These are phyloP conservation scores for Barnettozyma sp. DNA, from an alignment of 805 yeast genomes.

Conservation along the genomic window DNA sequence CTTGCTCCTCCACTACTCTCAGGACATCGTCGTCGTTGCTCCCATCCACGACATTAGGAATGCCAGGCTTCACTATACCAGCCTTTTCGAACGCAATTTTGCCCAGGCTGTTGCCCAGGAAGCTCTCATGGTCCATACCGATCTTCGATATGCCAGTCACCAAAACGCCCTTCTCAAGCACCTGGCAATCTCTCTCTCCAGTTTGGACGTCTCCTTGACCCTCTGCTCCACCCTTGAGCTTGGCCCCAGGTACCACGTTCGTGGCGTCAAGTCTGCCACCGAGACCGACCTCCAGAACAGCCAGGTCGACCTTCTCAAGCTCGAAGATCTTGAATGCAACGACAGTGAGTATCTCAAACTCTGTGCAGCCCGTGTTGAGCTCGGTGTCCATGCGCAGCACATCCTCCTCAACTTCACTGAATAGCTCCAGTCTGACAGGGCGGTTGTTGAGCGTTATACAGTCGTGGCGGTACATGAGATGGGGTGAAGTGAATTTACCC, in stretches of 20 bases:
- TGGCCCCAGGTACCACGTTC: constrained; percentile 43
- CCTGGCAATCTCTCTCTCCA: constrained; percentile 1
- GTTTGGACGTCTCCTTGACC: background rate
- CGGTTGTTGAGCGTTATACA: constrained; percentile 60
- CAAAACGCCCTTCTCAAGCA: constrained; percentile 34
- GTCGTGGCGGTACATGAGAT: constrained; percentile 66
- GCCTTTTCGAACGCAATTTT: constrained; percentile 78
- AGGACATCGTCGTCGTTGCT: constrained; percentile 50
- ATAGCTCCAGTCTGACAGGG: constrained; percentile 44
- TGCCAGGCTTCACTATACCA: constrained; percentile 64
- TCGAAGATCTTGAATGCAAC: constrained; percentile 76
- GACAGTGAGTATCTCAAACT: constrained; percentile 81
- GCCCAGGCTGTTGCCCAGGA: constrained; percentile 59
- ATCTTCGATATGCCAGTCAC: constrained; percentile 77
- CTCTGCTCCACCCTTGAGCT: background rate
- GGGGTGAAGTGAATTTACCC: constrained; percentile 90
- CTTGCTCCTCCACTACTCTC: constrained; percentile 34
- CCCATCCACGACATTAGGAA: constrained; percentile 63
- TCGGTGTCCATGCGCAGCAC: constrained; percentile 37
- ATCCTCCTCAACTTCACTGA: constrained; percentile 35
- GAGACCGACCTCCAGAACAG: constrained; percentile 88
- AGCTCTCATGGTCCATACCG: constrained; percentile 76
- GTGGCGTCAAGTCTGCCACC: constrained; percentile 92
- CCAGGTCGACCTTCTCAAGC: constrained; percentile 53
- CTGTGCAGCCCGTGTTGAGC: constrained; percentile 61